Evolutionary conservation across 148 eudicot species (phyloP).

Genomic region (Cornus florida): DNA sequence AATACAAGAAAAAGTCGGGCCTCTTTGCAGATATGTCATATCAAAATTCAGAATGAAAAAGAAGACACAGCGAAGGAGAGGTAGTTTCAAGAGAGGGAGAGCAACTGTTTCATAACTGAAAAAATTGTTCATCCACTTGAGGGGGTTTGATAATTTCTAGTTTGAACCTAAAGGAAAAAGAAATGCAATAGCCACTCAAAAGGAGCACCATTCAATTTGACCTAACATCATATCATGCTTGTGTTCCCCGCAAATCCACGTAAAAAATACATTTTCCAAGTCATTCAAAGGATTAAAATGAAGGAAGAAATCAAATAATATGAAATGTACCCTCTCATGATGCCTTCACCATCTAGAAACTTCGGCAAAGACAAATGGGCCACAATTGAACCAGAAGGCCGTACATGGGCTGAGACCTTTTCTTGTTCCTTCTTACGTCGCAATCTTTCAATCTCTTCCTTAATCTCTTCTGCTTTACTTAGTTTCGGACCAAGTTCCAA

Average conservation of each 20-base stretch:
- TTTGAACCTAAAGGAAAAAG: no score
- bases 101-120: no score
- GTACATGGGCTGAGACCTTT: slow-evolving; percentile 54
- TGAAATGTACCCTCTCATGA: slow-evolving; percentile 72
- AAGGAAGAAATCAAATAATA: slow-evolving; percentile 2
- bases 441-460: slow-evolving; percentile 84
- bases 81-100: no score
- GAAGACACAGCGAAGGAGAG: no score
- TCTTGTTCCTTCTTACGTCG: slow-evolving; percentile 61
- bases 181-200: no score
- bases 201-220: no score
- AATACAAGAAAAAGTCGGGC: no score
- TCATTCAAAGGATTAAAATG: not conserved
- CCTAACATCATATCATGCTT: no score
- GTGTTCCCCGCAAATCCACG: not conserved
- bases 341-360: slow-evolving; percentile 73
- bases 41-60: no score
- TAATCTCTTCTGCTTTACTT: slow-evolving; percentile 83
- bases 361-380: slow-evolving; percentile 83
- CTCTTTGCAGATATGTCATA: no score
- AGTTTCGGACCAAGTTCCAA: slow-evolving; percentile 92
- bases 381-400: slow-evolving; percentile 70
- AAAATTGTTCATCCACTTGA: no score
- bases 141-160: no score
- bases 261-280: not conserved